Evolutionary conservation across 1,284 basidiomycete genomes (phyloP).

Genomic region (Moesziomyces globuligerus): DNA sequence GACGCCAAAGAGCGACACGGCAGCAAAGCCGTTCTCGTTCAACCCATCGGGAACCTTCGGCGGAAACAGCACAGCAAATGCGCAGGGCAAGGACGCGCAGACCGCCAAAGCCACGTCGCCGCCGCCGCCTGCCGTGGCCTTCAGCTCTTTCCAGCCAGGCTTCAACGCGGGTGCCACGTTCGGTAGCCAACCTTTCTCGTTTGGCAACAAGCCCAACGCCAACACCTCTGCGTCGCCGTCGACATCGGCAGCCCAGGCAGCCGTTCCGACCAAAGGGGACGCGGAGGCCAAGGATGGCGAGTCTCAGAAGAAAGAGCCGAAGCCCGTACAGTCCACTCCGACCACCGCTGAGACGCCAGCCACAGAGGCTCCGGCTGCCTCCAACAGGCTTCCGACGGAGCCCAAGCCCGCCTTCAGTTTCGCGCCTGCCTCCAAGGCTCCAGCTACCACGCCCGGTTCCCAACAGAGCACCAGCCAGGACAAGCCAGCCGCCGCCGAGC

Average conservation of each 20-base stretch:
- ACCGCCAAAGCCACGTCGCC: constrained; percentile 23
- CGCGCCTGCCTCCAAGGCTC: constrained; percentile 5
- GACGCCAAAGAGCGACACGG: constrained; percentile 20
- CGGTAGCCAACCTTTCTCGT: constrained; percentile 36
- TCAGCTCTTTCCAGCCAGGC: constrained; percentile 34
- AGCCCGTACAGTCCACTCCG: neutral
- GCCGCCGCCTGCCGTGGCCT: constrained; percentile 18
- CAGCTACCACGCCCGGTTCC: constrained; percentile 7
- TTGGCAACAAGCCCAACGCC: constrained; percentile 16
- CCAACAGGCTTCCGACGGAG: neutral
- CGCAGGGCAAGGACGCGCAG: constrained; percentile 2
- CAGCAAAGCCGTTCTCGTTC: constrained; percentile 26
- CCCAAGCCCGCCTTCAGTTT: constrained; percentile 28
- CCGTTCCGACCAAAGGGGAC: too few species aligned
- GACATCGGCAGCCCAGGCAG: neutral
- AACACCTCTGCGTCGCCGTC: constrained; percentile 1
- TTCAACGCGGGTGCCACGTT: constrained; percentile 28
- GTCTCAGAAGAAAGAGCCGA: neutral
- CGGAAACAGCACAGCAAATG: neutral
- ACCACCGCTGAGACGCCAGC: neutral
- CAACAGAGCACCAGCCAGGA: constrained; percentile 1
- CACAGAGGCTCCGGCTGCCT: neutral
- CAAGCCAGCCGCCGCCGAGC: constrained; percentile 2
- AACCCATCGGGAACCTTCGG: constrained; percentile 5
- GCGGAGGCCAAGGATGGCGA: constrained; percentile 1